Conservation (phyloP, 306 rosid species). For the Comarum palustre region DNA sequence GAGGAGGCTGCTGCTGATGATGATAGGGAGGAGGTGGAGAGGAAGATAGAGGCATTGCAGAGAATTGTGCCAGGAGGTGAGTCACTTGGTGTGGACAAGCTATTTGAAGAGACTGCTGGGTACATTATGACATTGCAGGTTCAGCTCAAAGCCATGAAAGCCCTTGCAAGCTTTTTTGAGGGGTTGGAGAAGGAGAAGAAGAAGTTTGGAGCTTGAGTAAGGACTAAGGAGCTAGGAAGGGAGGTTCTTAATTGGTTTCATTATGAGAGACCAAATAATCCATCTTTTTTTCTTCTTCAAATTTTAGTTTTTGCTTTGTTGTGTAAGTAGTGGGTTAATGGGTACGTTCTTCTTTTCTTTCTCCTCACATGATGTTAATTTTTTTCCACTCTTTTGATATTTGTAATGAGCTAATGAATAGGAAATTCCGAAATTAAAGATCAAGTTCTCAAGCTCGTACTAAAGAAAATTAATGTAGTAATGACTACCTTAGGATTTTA, state of each 20-base stretch:
- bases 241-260: slow-evolving; percentile 6
- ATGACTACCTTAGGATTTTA: not conserved
- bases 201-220: slow-evolving; percentile 55
- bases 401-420: slow-evolving; percentile 23
- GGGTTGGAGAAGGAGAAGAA: slow-evolving; percentile 60
- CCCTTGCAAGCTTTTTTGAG: slow-evolving; percentile 57
- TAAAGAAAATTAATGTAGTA: not conserved
- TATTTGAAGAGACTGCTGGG: slow-evolving; percentile 82
- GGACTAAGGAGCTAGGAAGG: not conserved
- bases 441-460: slow-evolving; percentile 10
- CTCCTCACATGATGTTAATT: slow-evolving; percentile 21
- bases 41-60: slow-evolving; percentile 79
- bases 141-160: slow-evolving; percentile 67
- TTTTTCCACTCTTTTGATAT: slow-evolving; percentile 3
- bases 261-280: slow-evolving; percentile 8
- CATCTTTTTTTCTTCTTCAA: not conserved
- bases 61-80: slow-evolving; percentile 83
- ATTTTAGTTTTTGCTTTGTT: slow-evolving; percentile 8
- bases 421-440: slow-evolving; percentile 21
- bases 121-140: slow-evolving; percentile 70
- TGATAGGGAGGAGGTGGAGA: slow-evolving; percentile 67
- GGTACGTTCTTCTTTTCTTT: slow-evolving; percentile 11
- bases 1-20: slow-evolving; percentile 12
- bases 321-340: slow-evolving; percentile 11
- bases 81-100: slow-evolving; percentile 63